Conservation (phyloP, 2,329 filamentous ascomycete genomes). For the Trichoderma sp. region DNA sequence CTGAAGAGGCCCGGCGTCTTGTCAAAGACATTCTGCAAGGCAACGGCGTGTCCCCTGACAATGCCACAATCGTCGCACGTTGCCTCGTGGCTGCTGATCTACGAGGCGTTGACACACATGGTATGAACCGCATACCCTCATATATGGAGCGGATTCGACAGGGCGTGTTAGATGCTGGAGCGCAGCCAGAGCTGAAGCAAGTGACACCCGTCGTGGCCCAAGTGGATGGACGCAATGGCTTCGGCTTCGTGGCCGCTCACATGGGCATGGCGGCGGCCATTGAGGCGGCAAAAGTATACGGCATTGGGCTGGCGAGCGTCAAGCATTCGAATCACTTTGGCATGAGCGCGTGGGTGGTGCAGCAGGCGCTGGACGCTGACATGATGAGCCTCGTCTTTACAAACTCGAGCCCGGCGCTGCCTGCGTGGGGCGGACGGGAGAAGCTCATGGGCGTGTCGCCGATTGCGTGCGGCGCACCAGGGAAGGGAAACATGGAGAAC, state of each 20-base stretch:
- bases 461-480: slow-evolving; percentile 72
- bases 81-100: slow-evolving; percentile 73
- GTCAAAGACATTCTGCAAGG: slow-evolving; percentile 54
- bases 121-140: slow-evolving; percentile 70
- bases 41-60: slow-evolving; percentile 56
- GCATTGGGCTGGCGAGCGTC: slow-evolving; percentile 73
- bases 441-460: slow-evolving; percentile 73
- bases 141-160: slow-evolving; percentile 72
- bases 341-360: slow-evolving; percentile 78
- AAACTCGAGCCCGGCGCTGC: slow-evolving; percentile 68
- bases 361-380: slow-evolving; percentile 68
- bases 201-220: slow-evolving; percentile 69
- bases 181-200: slow-evolving; percentile 55
- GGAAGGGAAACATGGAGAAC: slow-evolving; percentile 44
- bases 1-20: slow-evolving; percentile 44
- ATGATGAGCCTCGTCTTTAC: slow-evolving; percentile 71
- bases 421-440: slow-evolving; percentile 64
- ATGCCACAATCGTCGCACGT: slow-evolving; percentile 61
- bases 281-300: slow-evolving; percentile 59
- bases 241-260: slow-evolving; percentile 70
- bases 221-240: slow-evolving; percentile 66
- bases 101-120: slow-evolving; percentile 76
- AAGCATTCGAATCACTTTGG: slow-evolving; percentile 80
- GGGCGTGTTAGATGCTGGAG: slow-evolving; percentile 61
- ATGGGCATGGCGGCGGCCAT: slow-evolving; percentile 65